Evolutionary conservation across 106 monocot species (phyloP).

Genomic region (Dioscorea alata): DNA sequence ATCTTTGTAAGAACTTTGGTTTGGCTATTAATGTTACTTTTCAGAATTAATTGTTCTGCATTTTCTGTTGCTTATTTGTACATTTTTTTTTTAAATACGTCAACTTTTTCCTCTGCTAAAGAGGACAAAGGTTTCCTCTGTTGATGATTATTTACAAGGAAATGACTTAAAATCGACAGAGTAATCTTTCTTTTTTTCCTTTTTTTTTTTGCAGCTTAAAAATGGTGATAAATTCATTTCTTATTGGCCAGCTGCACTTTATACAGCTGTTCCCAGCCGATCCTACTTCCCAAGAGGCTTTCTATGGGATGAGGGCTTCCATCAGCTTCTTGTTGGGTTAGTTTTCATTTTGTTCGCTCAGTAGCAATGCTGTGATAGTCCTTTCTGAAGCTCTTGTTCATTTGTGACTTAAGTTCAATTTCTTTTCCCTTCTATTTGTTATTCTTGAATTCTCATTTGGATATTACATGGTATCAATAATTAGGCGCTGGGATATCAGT

Average conservation of each 20-base stretch:
- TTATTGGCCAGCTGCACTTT: constrained; percentile 95
- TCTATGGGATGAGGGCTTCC: constrained; percentile 98
- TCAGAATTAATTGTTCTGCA: too few species aligned
- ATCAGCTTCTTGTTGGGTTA: constrained; percentile 90
- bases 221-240: constrained; percentile 60
- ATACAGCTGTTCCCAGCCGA: constrained; percentile 89
- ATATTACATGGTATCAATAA: constrained; percentile 12
- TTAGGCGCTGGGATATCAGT: constrained; percentile 82
- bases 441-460: constrained; percentile 2
- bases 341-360: constrained; percentile 5
- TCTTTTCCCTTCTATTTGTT: neutral
- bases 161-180: neutral
- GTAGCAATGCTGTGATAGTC: neutral
- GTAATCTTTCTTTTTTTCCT: constrained; percentile 1
- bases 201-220: constrained; percentile 31
- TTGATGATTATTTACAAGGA: too few species aligned
- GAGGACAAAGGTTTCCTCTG: too few species aligned
- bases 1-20: too few species aligned
- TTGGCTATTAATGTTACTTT: too few species aligned
- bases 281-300: constrained; percentile 97
- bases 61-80: too few species aligned
- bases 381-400: neutral
- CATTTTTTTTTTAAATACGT: too few species aligned
- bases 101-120: too few species aligned
- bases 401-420: too few species aligned